phyloP scores from a whole-genome alignment of 2,329 filamentous ascomycete genomes.

The Neospermospora avenae region DNA sequence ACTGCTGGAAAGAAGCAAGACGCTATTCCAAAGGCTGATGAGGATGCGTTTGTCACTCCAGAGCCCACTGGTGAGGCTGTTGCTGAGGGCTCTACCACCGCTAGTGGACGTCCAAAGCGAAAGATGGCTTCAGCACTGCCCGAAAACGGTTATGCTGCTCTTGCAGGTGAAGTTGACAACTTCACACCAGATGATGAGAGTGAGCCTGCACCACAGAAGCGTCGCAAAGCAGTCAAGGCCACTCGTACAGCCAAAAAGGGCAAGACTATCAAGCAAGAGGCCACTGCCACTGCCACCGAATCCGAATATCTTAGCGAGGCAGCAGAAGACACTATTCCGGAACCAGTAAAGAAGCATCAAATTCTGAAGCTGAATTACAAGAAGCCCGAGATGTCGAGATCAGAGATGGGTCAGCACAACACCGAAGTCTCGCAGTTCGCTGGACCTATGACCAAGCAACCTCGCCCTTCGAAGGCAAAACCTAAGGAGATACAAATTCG shows the following conservation, averaged over 20 bases:
- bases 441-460: conserved; percentile 6
- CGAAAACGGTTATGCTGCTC: conserved; percentile 9
- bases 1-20: conserved; percentile 9
- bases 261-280: conserved; percentile 10
- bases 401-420: neutral
- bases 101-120: conserved; percentile 14
- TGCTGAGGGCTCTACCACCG: conserved; percentile 7
- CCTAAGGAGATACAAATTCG: neutral
- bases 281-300: conserved; percentile 6
- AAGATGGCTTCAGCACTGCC: conserved; percentile 7
- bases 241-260: conserved; percentile 5
- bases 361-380: neutral
- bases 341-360: conserved; percentile 11
- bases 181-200: conserved; percentile 4
- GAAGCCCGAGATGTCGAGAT: neutral
- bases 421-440: neutral
- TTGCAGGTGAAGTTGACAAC: neutral
- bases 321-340: conserved; percentile 21
- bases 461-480: neutral
- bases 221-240: conserved; percentile 5
- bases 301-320: conserved; percentile 10
- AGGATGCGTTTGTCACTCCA: neutral
- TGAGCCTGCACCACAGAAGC: conserved; percentile 5
- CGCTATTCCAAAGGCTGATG: neutral
- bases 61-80: conserved; percentile 4